Conservation (phyloP, 176 grass and related monocot genomes). For the Hyparrhenia diplandra region DNA sequence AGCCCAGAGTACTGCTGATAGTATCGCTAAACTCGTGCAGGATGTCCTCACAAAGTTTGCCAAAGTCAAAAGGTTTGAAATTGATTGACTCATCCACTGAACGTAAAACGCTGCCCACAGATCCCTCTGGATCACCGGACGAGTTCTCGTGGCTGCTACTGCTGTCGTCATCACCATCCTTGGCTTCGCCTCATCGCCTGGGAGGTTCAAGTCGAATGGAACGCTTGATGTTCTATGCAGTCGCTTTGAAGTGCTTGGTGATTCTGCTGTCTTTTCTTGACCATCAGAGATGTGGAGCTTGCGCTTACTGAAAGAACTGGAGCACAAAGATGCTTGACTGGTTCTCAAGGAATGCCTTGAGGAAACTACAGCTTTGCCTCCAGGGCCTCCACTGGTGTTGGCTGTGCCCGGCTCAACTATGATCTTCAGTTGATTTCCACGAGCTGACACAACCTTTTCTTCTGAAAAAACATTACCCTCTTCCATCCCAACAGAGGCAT, state of each 20-base stretch:
- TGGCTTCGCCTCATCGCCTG: conserved; percentile 41
- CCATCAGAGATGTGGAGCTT: conserved; percentile 33
- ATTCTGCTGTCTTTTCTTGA: conserved; percentile 29
- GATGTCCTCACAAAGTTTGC: conserved; percentile 50
- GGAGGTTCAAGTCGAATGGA: conserved; percentile 76
- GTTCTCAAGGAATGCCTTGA: conserved; percentile 2
- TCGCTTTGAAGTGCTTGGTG: conserved; percentile 34
- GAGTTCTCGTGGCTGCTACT: conserved; percentile 36
- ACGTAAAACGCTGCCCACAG: conserved; percentile 34
- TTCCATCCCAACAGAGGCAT: conserved; percentile 21
- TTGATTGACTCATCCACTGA: conserved; percentile 41
- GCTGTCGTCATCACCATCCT: conserved; percentile 17
- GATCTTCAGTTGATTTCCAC: conserved; percentile 62
- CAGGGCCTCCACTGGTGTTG: not conserved
- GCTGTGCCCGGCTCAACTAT: conserved; percentile 20
- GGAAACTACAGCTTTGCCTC: conserved; percentile 23
- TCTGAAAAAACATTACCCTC: conserved; percentile 49
- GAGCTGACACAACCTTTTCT: conserved; percentile 52
- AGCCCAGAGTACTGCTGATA: conserved; percentile 27
- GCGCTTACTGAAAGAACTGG: conserved; percentile 44
- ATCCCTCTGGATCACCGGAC: conserved; percentile 36
- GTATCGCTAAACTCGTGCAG: conserved; percentile 46
- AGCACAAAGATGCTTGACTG: conserved; percentile 19
- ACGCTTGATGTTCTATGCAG: conserved; percentile 41
- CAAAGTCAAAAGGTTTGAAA: conserved; percentile 63